Percentiles rank a stretch among this genome's conserved stretches.
These are phyloP conservation scores for Vigna nakashimae DNA, from an alignment of 306 rosid species.

Conservation along the genomic window DNA sequence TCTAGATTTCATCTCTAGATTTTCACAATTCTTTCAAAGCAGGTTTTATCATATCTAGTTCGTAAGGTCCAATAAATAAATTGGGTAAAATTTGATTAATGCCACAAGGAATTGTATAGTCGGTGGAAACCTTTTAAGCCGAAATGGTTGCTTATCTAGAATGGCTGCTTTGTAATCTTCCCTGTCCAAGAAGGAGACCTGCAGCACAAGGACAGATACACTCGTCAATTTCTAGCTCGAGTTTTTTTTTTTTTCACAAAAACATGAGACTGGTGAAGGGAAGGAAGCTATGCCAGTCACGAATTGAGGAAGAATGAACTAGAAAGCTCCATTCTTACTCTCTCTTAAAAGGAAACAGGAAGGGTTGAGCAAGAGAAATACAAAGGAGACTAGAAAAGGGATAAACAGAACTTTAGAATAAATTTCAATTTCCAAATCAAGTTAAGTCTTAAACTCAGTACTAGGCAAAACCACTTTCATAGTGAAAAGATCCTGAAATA, in stretches of 20 bases:
- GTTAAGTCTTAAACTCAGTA: not conserved
- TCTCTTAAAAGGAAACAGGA: slow-evolving; percentile 7
- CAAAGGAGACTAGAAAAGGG: not conserved
- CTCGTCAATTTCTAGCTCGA: slow-evolving; percentile 35
- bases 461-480: not conserved
- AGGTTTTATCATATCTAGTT: slow-evolving; percentile 16
- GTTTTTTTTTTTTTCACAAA: not conserved
- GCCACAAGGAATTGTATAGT: slow-evolving; percentile 15
- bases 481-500: too few relatives aligned
- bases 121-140: slow-evolving; percentile 57
- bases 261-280: slow-evolving; percentile 30
- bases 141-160: slow-evolving; percentile 58
- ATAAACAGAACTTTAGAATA: slow-evolving; percentile 15
- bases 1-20: not conserved
- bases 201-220: slow-evolving; percentile 43
- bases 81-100: slow-evolving; percentile 20
- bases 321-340: slow-evolving; percentile 17
- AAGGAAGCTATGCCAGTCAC: slow-evolving; percentile 11
- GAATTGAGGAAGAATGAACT: not conserved
- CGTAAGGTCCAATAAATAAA: slow-evolving; percentile 28
- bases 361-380: not conserved
- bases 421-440: slow-evolving; percentile 23
- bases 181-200: slow-evolving; percentile 60
- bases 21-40: slow-evolving; percentile 23
- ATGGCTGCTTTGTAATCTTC: slow-evolving; percentile 62